Conservation (phyloP, 257 asterid genomes). For the Forsythia suspensa region DNA sequence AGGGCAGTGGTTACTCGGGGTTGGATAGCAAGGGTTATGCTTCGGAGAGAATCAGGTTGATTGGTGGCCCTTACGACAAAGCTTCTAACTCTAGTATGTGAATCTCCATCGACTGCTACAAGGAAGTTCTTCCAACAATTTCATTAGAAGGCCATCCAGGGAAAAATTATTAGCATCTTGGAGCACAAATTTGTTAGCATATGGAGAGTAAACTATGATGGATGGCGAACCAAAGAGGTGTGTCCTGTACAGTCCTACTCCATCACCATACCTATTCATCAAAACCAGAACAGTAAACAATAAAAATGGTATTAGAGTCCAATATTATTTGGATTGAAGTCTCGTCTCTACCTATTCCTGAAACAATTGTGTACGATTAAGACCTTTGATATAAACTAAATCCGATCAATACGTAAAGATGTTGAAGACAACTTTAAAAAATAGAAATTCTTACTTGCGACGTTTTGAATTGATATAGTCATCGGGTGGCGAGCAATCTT, state of each 20-base stretch:
- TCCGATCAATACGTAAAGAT: too few relatives aligned
- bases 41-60: slow-evolving; percentile 54
- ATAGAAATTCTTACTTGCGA: background rate
- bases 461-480: slow-evolving; percentile 22
- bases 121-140: slow-evolving; percentile 42
- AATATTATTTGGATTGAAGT: too few relatives aligned
- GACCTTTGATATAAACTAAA: too few relatives aligned
- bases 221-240: slow-evolving; percentile 56
- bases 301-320: too few relatives aligned
- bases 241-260: slow-evolving; percentile 49
- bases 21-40: slow-evolving; percentile 48
- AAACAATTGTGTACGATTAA: too few relatives aligned
- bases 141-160: slow-evolving; percentile 37
- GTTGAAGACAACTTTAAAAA: too few relatives aligned
- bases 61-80: slow-evolving; percentile 43
- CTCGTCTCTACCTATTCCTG: too few relatives aligned
- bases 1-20: slow-evolving; percentile 46
- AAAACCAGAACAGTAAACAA: background rate
- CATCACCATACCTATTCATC: slow-evolving; percentile 51
- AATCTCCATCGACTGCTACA: slow-evolving; percentile 33
- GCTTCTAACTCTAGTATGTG: slow-evolving; percentile 45
- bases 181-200: slow-evolving; percentile 43
- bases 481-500: slow-evolving; percentile 12
- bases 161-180: slow-evolving; percentile 34
- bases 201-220: slow-evolving; percentile 44